Percentiles rank a stretch among this genome's conserved stretches.
These are phyloP conservation scores for Eucalyptus lansdowneana DNA, from an alignment of 345 rosid genomes.

Conservation along the genomic window DNA sequence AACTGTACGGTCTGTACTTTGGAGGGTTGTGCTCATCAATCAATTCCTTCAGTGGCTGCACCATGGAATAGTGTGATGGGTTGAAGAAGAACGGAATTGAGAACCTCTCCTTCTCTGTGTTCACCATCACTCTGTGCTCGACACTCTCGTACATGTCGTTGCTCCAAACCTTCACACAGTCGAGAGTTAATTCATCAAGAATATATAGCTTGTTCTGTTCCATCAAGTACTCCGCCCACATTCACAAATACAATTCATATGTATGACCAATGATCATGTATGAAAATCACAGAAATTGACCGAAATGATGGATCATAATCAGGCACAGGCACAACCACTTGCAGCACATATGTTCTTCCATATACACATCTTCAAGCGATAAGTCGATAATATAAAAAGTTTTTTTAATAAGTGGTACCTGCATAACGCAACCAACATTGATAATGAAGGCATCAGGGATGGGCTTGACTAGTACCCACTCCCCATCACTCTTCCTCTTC, in stretches of 20 bases:
- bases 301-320: background rate
- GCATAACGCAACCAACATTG: background rate
- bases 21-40: slow-evolving; percentile 3
- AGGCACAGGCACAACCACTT: background rate
- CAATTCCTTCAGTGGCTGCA: slow-evolving; percentile 60
- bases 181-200: background rate
- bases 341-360: background rate
- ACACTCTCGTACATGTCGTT: slow-evolving; percentile 61
- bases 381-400: background rate
- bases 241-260: background rate
- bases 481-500: slow-evolving; percentile 17
- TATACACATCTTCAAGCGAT: too few species aligned
- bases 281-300: background rate
- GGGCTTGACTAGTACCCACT: slow-evolving; percentile 19
- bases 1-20: slow-evolving; percentile 40
- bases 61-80: slow-evolving; percentile 32
- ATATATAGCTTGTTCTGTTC: background rate
- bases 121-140: slow-evolving; percentile 75
- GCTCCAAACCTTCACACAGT: slow-evolving; percentile 48
- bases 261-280: background rate
- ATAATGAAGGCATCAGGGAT: slow-evolving; percentile 1
- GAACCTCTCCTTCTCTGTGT: slow-evolving; percentile 44
- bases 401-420: background rate
- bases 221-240: background rate
- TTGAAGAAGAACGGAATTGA: slow-evolving; percentile 61